A percentile compares a stretch with the other conserved stretches of the same genome.
These are phyloP conservation scores for Trichosporon coremiiforme DNA, from an alignment of 1,284 basidiomycete genomes.

Conservation along the genomic window DNA sequence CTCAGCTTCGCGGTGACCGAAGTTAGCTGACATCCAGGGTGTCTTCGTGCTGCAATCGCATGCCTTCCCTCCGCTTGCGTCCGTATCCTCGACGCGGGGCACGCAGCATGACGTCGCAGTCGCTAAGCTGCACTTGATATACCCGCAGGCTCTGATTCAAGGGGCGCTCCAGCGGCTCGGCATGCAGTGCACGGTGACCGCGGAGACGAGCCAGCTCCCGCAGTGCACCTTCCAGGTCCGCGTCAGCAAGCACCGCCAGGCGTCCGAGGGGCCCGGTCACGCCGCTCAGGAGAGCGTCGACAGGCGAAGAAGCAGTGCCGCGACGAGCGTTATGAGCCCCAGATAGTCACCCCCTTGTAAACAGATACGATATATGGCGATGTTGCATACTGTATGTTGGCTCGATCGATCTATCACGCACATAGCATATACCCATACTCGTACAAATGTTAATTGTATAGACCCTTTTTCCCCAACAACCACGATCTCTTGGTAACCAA, in stretches of 20 bases:
- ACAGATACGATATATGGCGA: not conserved
- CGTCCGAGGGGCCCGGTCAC: not conserved
- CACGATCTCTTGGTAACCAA: slow-evolving; percentile 8
- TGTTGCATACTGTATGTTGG: slow-evolving; percentile 11
- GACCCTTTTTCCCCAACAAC: slow-evolving; percentile 6
- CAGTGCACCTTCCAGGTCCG: slow-evolving; percentile 65
- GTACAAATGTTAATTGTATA: slow-evolving; percentile 17
- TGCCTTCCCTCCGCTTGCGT: slow-evolving; percentile 76
- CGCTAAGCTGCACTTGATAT: slow-evolving; percentile 74
- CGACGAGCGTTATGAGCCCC: slow-evolving; percentile 5
- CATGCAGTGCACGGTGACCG: slow-evolving; percentile 68
- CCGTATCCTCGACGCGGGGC: slow-evolving; percentile 70
- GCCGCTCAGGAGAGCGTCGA: not conserved
- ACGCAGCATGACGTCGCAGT: slow-evolving; percentile 70
- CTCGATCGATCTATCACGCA: slow-evolving; percentile 13
- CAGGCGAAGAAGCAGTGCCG: slow-evolving; percentile 9
- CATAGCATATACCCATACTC: slow-evolving; percentile 13
- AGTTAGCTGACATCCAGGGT: slow-evolving; percentile 64
- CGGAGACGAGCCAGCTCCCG: slow-evolving; percentile 76
- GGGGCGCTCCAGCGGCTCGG: slow-evolving; percentile 80
- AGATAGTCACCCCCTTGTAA: not conserved
- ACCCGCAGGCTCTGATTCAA: slow-evolving; percentile 76
- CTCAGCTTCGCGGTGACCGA: not conserved
- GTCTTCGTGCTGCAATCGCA: slow-evolving; percentile 93
- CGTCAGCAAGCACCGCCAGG: slow-evolving; percentile 29